Evolutionary conservation across 2,329 filamentous ascomycete genomes (phyloP), one percentile per base, ranked within the genome.

Genomic region (Cordyceps cateniannulata): DNA sequence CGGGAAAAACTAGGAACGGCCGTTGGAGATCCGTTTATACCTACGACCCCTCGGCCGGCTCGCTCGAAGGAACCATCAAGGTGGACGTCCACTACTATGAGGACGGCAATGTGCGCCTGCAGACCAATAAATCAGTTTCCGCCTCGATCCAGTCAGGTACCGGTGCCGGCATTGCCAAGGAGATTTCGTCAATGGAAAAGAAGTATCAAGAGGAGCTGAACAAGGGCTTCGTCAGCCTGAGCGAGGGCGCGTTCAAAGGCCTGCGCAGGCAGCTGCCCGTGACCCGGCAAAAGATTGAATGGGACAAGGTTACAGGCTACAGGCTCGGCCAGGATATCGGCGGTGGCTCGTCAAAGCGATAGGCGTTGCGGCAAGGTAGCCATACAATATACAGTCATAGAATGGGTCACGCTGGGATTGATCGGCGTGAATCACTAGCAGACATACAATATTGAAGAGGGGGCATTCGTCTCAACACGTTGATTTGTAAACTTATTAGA

Each of bases 11-110:
- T 65, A 92, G 89, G 91, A 98, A 97, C 77, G 95, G 95, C 64
- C 91, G 95, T 64, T 99, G 95, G 91, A 90, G 95, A 69, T 93
- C 91, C 52, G 82, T 89, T 58, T 98, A 98, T 79, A 83, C 89
- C 68, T 89, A 89, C 74, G 82, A 87, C 64, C 86, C 92, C 5
- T 78, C 85, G n/a, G 83, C 84, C 1, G 81, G 81, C 65, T 80
- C 80, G 52, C 78, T 98, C 48, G 85, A 87, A 42, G 95, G 95
- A 68, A 86, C 82, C 62, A 87, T 98, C 75, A 91, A 93, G 74
- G 90, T 97, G 59, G 93, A 98, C 68, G 93, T 99, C 56, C 95
- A 99, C 81, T 99, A 99, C 82, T 99, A 99, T 79, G 95, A 99
- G 77, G 96, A 99, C 72, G 95, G 95, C 64, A 99, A 99, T 72